Base-by-base conservation (phyloP, 129 eudicot species). In the Solidago caesia region DNA sequence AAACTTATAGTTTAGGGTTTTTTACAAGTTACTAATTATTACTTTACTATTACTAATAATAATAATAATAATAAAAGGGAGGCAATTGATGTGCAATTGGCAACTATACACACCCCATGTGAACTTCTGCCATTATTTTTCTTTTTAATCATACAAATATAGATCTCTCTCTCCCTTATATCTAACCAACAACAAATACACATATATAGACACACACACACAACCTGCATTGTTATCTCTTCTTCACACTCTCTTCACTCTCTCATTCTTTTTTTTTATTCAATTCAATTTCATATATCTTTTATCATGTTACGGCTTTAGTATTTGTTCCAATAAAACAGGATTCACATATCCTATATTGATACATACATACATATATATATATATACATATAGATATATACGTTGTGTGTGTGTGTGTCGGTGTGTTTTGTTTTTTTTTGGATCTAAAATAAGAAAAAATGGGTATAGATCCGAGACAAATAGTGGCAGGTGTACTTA, bases 391-490 rank as follows among this genome's bases (percentile, higher is more conserved):
- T 26, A 63, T 16, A 63, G n/a, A 27, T 39, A 64, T 29, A 64
- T n/a, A 6, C 68, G 39, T n/a, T n/a, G n/a, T n/a, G n/a, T 33
- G 39, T 33, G 39, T 56, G 29, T 16, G 9, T 11, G 42, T 21
- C 15, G 29, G 49, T 44, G 67, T 51, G 58, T 27, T 25, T 3
- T 33, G 39, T 33, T 33, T 33, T 33, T 33, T 33, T 21, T 21
- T 84, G 78, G 90, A 86, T 87, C 88, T 79, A 84, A 65, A 68
- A 3, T 56, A 56, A 56, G 61, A 33, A 55, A 65, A 65, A 64
- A 83, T 85, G 82, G 82, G 80, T 5, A 80, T 89, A 71, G 99
- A 95, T 91, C 97, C 97, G 25, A 85, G 97, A 29, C 99, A 95
- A 55, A 82, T 91, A 46, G 67, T 95, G 70, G 99, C 99, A 27